Percentiles rank a stretch among this genome's conserved stretches.
Evolutionary conservation across 352 stramenopile species (phyloP).

Genomic region (Phytopythium cucurbitacearum): DNA sequence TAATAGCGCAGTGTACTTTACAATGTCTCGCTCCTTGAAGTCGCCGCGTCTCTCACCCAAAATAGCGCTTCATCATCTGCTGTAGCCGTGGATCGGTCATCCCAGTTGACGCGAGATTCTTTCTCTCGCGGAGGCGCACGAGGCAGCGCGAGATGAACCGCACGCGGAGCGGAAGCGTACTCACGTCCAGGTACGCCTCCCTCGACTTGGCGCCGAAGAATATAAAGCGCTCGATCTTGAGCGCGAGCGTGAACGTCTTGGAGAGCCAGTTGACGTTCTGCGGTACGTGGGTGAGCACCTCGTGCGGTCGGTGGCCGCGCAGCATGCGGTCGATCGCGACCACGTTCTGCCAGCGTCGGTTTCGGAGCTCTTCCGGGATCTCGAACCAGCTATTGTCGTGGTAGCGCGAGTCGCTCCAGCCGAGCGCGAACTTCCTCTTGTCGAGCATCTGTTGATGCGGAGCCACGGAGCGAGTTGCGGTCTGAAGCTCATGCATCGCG

Average conservation of each 20-base stretch:
- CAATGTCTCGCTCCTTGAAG: neutral
- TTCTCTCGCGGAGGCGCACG: conserved; percentile 49
- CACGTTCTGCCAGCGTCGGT: conserved; percentile 18
- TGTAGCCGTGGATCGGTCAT: conserved; percentile 3
- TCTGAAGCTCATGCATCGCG: conserved; percentile 4
- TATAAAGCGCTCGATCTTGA: conserved; percentile 65
- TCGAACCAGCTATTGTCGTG: conserved; percentile 9
- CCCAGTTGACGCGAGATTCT: conserved; percentile 22
- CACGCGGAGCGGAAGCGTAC: conserved; percentile 40
- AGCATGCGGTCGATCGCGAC: conserved; percentile 58
- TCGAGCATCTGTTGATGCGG: neutral
- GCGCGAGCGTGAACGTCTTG: conserved; percentile 53
- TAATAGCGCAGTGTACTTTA: no score
- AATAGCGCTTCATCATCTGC: conserved; percentile 2
- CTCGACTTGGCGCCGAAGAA: conserved; percentile 44
- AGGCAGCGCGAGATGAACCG: conserved; percentile 48
- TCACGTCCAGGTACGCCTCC: conserved; percentile 48
- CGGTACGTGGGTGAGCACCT: conserved; percentile 52
- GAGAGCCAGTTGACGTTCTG: conserved; percentile 57
- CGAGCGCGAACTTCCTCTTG: neutral
- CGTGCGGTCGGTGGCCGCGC: conserved; percentile 49
- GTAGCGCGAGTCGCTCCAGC: conserved; percentile 6
- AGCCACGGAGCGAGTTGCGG: neutral
- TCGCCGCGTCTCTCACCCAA: neutral
- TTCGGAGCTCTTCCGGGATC: conserved; percentile 6